Evolutionary conservation across 1,284 basidiomycete species (phyloP).

Genomic region (Ganoderma lucidum): DNA sequence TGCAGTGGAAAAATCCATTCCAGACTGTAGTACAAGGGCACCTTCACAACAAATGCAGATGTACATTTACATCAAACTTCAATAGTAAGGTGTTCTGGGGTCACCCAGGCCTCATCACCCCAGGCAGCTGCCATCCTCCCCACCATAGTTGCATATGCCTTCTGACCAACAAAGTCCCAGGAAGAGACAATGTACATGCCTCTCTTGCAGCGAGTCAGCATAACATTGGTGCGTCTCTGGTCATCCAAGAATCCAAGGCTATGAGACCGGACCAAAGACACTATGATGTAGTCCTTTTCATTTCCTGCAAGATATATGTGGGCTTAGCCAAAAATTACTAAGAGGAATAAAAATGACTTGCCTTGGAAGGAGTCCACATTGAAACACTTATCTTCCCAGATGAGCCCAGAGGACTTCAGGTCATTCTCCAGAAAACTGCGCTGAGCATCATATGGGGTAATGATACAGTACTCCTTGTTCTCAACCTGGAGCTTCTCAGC

Average conservation of each 20-base stretch:
- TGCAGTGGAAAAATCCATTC: background rate
- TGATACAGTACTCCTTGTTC: conserved; percentile 50
- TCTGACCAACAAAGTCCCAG: conserved; percentile 58
- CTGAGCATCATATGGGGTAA: conserved; percentile 67
- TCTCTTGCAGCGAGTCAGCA: conserved; percentile 71
- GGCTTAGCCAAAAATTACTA: conserved; percentile 12
- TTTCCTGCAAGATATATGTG: conserved; percentile 41
- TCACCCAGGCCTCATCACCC: conserved; percentile 33
- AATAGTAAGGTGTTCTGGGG: background rate
- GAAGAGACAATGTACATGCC: conserved; percentile 74
- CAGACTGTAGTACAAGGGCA: background rate
- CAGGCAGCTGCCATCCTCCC: conserved; percentile 53
- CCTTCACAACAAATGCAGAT: background rate
- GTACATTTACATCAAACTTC: conserved; percentile 22
- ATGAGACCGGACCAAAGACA: conserved; percentile 62
- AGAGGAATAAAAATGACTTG: conserved; percentile 31
- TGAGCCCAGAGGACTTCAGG: conserved; percentile 46
- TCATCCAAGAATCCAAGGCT: conserved; percentile 57
- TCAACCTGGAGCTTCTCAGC: conserved; percentile 52
- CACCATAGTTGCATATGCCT: conserved; percentile 54
- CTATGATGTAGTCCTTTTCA: conserved; percentile 62
- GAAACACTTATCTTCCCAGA: conserved; percentile 54
- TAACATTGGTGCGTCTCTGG: conserved; percentile 68
- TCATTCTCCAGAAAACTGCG: conserved; percentile 50
- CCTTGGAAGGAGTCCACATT: conserved; percentile 60